Evolutionary conservation across 495 filamentous ascomycete species (phyloP).

Genomic region (Tuber microsphaerosporum): DNA sequence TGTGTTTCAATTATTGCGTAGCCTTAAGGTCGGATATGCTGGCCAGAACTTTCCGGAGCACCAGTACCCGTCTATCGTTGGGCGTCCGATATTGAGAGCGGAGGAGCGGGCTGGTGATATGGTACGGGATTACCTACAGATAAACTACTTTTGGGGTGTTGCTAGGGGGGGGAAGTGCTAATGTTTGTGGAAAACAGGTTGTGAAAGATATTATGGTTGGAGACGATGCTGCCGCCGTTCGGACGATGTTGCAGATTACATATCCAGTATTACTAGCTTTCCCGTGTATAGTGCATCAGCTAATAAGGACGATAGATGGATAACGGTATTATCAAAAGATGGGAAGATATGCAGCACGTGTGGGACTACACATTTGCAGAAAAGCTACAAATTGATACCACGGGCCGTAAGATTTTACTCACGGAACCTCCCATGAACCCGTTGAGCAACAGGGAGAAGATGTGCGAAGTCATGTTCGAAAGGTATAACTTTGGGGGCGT

Average conservation of each 20-base stretch:
- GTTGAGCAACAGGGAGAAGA: constrained; percentile 86
- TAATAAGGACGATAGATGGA: constrained; percentile 66
- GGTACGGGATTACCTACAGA: constrained; percentile 28
- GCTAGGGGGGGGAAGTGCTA: constrained; percentile 7
- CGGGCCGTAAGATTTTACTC: constrained; percentile 91
- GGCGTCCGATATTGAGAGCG: constrained; percentile 90
- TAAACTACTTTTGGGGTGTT: background rate
- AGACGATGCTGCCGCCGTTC: constrained; percentile 90
- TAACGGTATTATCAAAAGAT: constrained; percentile 97
- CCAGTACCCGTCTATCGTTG: constrained; percentile 97
- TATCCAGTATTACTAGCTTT: constrained; percentile 61
- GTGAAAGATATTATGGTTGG: constrained; percentile 99
- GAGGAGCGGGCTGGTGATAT: constrained; percentile 75
- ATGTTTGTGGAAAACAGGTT: constrained; percentile 41
- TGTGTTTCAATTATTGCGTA: constrained; percentile 18
- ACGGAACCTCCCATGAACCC: constrained; percentile 98
- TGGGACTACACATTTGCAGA: constrained; percentile 99
- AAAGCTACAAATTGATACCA: constrained; percentile 87
- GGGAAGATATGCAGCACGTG: constrained; percentile 99
- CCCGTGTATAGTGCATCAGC: constrained; percentile 8
- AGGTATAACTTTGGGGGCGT: constrained; percentile 92
- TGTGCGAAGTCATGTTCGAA: constrained; percentile 99
- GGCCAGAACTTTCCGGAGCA: constrained; percentile 92
- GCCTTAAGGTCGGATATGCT: constrained; percentile 96
- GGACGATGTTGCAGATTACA: constrained; percentile 93